phyloP scores from a whole-genome alignment of 495 filamentous ascomycete genomes.

The Rostrohypoxylon terebratum region DNA sequence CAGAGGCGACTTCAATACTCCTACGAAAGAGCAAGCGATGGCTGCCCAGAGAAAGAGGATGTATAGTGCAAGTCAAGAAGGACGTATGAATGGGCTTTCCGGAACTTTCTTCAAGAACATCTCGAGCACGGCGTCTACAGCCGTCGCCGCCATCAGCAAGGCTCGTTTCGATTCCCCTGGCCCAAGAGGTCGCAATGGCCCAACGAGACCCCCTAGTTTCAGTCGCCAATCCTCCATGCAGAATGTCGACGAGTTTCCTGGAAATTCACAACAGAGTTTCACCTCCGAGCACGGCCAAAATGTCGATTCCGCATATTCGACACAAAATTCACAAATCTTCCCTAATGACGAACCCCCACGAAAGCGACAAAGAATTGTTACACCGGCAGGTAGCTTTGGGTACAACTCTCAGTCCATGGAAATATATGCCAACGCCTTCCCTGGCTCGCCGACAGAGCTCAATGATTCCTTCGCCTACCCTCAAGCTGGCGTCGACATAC shows the following conservation, averaged over 20 bases:
- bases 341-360: constrained; percentile 83
- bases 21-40: constrained; percentile 99
- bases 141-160: constrained; percentile 94
- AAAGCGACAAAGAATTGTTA: constrained; percentile 72
- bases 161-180: constrained; percentile 90
- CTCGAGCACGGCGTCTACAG: constrained; percentile 89
- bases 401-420: constrained; percentile 64
- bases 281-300: constrained; percentile 59
- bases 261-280: constrained; percentile 64
- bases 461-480: constrained; percentile 86
- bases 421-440: constrained; percentile 58
- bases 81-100: constrained; percentile 70
- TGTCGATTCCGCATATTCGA: constrained; percentile 61
- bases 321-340: constrained; percentile 51
- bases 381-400: constrained; percentile 62
- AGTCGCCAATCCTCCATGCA: constrained; percentile 71
- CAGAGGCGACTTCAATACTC: constrained; percentile 79
- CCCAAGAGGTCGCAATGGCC: constrained; percentile 67
- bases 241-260: constrained; percentile 61
- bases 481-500: constrained; percentile 62
- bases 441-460: constrained; percentile 82
- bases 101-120: constrained; percentile 97
- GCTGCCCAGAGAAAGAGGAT: constrained; percentile 93
- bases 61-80: constrained; percentile 79
- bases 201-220: constrained; percentile 63